Conservation (phyloP, 495 filamentous ascomycete genomes). For the Penicillium bovifimosum region DNA sequence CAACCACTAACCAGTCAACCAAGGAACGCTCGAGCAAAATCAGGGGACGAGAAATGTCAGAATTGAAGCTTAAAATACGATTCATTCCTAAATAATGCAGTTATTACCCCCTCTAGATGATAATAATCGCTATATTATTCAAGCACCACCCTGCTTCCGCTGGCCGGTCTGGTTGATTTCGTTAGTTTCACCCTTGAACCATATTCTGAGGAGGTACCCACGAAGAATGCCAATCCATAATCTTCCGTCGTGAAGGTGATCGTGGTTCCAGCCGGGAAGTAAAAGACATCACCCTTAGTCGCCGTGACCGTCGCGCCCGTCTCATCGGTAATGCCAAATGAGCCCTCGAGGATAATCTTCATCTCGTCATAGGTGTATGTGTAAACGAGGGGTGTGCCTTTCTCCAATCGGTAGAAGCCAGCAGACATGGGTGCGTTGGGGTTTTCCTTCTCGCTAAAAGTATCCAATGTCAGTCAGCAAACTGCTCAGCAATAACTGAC, state of each 20-base stretch:
- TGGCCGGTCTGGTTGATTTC: conserved; percentile 36
- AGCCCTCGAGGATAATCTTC: conserved; percentile 76
- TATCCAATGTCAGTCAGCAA: background rate
- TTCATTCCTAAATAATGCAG: too few species aligned
- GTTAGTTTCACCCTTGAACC: conserved; percentile 10
- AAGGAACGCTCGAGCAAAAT: background rate
- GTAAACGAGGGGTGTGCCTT: conserved; percentile 68
- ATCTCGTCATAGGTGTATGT: conserved; percentile 73
- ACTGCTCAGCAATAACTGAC: background rate
- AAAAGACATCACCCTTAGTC: conserved; percentile 67
- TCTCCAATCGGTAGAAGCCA: conserved; percentile 71
- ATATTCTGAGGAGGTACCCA: conserved; percentile 21
- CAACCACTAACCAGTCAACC: background rate
- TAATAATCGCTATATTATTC: conserved; percentile 5
- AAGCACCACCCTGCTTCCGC: conserved; percentile 36
- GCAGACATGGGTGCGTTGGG: conserved; percentile 58
- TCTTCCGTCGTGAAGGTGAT: conserved; percentile 69
- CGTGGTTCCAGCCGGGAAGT: conserved; percentile 69
- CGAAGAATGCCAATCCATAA: conserved; percentile 66
- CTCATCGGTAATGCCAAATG: conserved; percentile 68
- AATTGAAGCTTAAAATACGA: too few species aligned
- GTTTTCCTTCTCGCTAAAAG: conserved; percentile 48
- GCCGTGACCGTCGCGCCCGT: conserved; percentile 64
- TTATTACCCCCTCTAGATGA: background rate
- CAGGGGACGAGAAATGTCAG: background rate